phyloP scores from a whole-genome alignment of 2,329 filamentous ascomycete genomes.

The Boeremia exigua region DNA sequence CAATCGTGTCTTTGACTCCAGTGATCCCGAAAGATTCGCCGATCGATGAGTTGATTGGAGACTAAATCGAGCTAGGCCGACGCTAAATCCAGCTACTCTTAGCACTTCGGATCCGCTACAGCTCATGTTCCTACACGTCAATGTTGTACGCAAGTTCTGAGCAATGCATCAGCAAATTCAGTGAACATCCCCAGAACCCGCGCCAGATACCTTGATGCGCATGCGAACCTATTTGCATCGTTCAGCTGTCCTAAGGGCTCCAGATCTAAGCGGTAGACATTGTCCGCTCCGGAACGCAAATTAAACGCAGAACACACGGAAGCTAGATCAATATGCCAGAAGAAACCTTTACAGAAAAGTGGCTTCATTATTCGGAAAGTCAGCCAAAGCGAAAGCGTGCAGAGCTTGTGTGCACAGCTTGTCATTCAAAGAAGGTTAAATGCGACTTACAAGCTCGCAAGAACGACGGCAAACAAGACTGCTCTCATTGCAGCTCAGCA shows the following conservation, averaged over 20 bases:
- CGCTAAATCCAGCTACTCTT: background rate
- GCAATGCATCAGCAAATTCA: background rate
- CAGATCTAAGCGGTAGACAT: background rate
- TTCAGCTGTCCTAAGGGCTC: background rate
- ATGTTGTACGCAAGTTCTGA: background rate
- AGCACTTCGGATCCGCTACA: background rate
- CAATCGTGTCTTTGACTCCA: no score
- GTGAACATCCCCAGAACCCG: background rate
- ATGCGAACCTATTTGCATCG: background rate
- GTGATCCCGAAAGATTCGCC: no score
- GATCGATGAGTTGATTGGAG: background rate
- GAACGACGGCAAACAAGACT: conserved; percentile 17
- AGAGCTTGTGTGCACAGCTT: conserved; percentile 27
- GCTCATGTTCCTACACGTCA: background rate
- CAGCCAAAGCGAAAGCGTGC: conserved; percentile 27
- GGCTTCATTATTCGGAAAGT: conserved; percentile 24
- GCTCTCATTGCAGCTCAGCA: conserved; percentile 19
- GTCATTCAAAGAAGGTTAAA: conserved; percentile 31
- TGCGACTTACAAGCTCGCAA: conserved; percentile 24
- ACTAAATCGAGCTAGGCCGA: background rate
- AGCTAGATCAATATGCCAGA: background rate
- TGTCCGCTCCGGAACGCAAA: background rate
- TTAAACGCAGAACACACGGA: background rate
- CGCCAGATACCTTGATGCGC: background rate
- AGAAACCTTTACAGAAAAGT: conserved; percentile 15